Evolutionary conservation across 768 basidiomycete species (phyloP), one percentile per base, ranked within the genome.

Genomic region (Gautieria morchelliformis): DNA sequence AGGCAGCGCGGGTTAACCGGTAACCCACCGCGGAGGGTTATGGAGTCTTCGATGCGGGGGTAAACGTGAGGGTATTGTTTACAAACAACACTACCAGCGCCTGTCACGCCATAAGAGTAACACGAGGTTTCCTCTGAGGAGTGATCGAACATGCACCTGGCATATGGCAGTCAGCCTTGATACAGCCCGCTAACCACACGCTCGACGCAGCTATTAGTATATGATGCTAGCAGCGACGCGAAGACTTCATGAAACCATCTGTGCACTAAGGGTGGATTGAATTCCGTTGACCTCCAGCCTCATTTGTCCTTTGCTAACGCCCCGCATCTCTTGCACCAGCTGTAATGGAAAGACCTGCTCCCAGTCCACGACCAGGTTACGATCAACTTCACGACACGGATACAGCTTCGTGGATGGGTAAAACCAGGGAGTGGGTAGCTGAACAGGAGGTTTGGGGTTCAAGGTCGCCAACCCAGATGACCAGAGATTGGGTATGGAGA

Each of bases 361-460:
- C 42, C 8, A 44, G 42, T 22, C 42, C 42, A 5, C 42, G 42
- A 44, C 42, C 42, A 19, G 5, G 17, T 44, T 44, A 44, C 42
- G 10, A 19, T 10, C 8, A 44, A 3, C 42, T 44, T 19, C 42
- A n/a, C 42, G 20, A 22, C 20, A 17, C 42, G 14, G 42, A 44
- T 19, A 17, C 20, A 22, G 8, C 42, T 8, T 44, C 42, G 8
- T 55, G 44, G 53, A 45, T 42, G 35, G 44, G 53, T 30, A 55
- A 46, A 33, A 55, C 53, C 30, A 22, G 46, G 53, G 53, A 17
- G 1, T 55, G 53, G 53, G 45, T 55, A 35, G 53, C 45, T 27
- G 45, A 32, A 19, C 53, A 55, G 30, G 44, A 20, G 30, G 33
- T 55, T 17, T 46, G 53, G 53, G 41, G 44, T 24, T 19, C 53